phyloP scores from a whole-genome alignment of 805 yeast genomes.

The Saccharomycopsis fermentans region DNA sequence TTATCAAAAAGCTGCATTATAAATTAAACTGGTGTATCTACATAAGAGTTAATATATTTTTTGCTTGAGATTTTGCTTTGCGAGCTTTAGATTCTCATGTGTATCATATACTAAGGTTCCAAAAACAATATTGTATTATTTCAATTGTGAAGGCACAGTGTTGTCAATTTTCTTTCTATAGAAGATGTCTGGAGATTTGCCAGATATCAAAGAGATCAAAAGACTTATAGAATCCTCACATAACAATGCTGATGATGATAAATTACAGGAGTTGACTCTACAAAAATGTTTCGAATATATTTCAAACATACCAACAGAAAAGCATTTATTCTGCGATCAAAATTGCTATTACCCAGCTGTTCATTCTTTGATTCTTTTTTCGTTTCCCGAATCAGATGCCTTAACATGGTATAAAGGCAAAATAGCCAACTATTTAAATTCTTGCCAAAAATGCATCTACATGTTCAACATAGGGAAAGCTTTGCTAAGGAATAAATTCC shows the following conservation, averaged over 20 bases:
- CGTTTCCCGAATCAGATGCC: slow-evolving; percentile 43
- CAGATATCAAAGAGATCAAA: slow-evolving; percentile 13
- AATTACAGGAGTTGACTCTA: slow-evolving; percentile 29
- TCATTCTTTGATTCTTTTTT: slow-evolving; percentile 48
- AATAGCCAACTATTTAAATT: slow-evolving; percentile 31
- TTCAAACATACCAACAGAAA: slow-evolving; percentile 23
- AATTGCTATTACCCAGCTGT: slow-evolving; percentile 38
- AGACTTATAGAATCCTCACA: slow-evolving; percentile 26
- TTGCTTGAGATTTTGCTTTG: neutral
- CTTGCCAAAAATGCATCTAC: slow-evolving; percentile 45
- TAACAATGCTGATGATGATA: slow-evolving; percentile 25
- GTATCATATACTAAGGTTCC: no score
- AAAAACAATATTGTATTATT: neutral
- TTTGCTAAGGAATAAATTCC: slow-evolving; percentile 40
- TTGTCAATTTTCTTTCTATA: neutral
- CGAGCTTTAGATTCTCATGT: no score
- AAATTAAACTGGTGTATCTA: no score
- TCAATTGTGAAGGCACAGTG: neutral
- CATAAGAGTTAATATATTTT: neutral
- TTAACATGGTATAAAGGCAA: slow-evolving; percentile 33
- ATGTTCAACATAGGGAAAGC: slow-evolving; percentile 46
- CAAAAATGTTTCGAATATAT: slow-evolving; percentile 32
- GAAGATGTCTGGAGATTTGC: neutral
- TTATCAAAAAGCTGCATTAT: no score
- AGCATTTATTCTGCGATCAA: slow-evolving; percentile 50